Base-by-base conservation (phyloP, 371 early-diverging fungal species). In the Mortierella sp. region DNA sequence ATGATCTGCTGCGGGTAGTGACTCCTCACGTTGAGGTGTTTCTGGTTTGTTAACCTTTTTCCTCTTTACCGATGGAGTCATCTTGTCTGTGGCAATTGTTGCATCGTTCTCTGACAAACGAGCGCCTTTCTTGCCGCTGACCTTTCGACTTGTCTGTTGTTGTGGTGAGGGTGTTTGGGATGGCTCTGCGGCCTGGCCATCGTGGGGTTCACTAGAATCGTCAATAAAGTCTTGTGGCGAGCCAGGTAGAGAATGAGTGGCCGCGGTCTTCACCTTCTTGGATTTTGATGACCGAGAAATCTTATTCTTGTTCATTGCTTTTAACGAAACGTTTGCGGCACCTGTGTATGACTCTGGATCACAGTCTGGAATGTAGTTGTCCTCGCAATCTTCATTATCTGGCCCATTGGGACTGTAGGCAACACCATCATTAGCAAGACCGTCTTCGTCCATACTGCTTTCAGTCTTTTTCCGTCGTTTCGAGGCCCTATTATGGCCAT, bases 401-500 rank as follows among this genome's bases (percentile, higher is more conserved):
- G 40, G 70, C 26, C 32, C 66, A 57, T 65, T 70, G 24, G 22
- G 45, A 66, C 62, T 64, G 35, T 62, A 63, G 64, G 45, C 55
- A 45, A 26, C 70, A 26, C 54, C 28, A 3, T 37, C 1, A 14
- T 55, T 35, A 16, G 49, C 4, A 4, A 30, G 37, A 28, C 83
- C 83, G 30, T 62, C 35, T 18, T 70, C 70, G 9, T 64, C 79
- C 24, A 69, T 65, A 37, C 55, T 77, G 47, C 68, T 80, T 40
- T 78, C 76, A 2, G 63, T 71, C 75, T 62, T 84, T 76, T 63
- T 76, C 68, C 76, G 74, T 39, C 70, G 85, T 58, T 72, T 79
- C 49, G 69, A 70, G 14, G 70, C 60, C 30, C 79, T 52, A 40
- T 66, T 62, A 20, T 65, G 35, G 30, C 63, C 64, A 40, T 65